Percentiles rank a stretch among this genome's conserved stretches.
Conservation (phyloP, 148 eudicot genomes). For the Linanthus parryae region DNA sequence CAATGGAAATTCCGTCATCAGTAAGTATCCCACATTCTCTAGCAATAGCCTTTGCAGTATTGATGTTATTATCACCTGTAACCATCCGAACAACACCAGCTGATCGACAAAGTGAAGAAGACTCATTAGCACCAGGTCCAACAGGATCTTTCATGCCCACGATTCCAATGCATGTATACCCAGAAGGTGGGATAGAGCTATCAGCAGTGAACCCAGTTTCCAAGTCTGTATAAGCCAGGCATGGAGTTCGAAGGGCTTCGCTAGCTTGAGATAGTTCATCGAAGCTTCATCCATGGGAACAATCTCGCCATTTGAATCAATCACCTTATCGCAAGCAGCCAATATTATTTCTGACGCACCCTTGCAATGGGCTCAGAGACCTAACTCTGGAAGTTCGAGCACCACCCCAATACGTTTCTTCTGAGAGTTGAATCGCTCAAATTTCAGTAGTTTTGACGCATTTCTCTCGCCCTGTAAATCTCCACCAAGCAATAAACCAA, state of each 20-base stretch:
- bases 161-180: slow-evolving; percentile 66
- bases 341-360: slow-evolving; percentile 82
- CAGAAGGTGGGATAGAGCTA: slow-evolving; percentile 47
- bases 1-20: slow-evolving; percentile 70
- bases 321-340: slow-evolving; percentile 57
- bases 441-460: slow-evolving; percentile 43
- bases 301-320: slow-evolving; percentile 45
- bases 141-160: slow-evolving; percentile 87
- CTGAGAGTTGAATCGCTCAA: slow-evolving; percentile 74
- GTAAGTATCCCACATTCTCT: slow-evolving; percentile 84
- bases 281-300: slow-evolving; percentile 45
- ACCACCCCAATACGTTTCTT: slow-evolving; percentile 74
- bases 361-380: slow-evolving; percentile 59
- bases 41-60: slow-evolving; percentile 86
- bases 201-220: slow-evolving; percentile 36
- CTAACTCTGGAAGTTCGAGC: slow-evolving; percentile 55
- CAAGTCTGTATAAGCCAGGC: slow-evolving; percentile 65
- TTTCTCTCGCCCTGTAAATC: slow-evolving; percentile 40
- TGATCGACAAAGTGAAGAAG: slow-evolving; percentile 70
- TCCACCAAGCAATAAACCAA: slow-evolving; percentile 66
- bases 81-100: slow-evolving; percentile 87
- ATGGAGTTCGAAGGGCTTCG: slow-evolving; percentile 75
- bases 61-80: slow-evolving; percentile 73
- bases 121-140: slow-evolving; percentile 79
- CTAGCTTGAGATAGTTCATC: slow-evolving; percentile 36